These are phyloP conservation scores for Lasiosphaeris hirsuta DNA, from an alignment of 495 filamentous ascomycete genomes.

Conservation along the genomic window DNA sequence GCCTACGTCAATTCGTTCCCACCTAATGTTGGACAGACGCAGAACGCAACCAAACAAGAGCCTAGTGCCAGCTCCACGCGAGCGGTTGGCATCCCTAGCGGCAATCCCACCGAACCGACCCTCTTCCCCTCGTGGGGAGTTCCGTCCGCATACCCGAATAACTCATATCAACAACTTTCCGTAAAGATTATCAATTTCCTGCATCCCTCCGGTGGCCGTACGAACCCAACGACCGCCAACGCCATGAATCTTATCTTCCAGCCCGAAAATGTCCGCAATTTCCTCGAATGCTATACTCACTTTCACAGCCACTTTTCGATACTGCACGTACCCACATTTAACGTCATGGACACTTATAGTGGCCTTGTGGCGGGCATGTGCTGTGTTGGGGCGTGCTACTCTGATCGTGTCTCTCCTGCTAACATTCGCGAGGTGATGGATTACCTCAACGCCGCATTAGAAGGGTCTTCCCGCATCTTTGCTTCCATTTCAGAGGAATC, in stretches of 20 bases:
- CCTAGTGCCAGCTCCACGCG: slow-evolving; percentile 38
- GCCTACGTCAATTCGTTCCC: slow-evolving; percentile 59
- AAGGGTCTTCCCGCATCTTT: slow-evolving; percentile 48
- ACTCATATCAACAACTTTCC: slow-evolving; percentile 47
- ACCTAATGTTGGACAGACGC: slow-evolving; percentile 51
- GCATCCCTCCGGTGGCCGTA: slow-evolving; percentile 44
- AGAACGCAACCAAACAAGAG: slow-evolving; percentile 52
- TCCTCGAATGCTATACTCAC: slow-evolving; percentile 58
- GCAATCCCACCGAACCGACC: slow-evolving; percentile 37
- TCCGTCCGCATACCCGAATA: slow-evolving; percentile 39
- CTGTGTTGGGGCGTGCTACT: slow-evolving; percentile 66
- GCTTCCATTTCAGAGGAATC: slow-evolving; percentile 31
- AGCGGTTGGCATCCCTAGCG: slow-evolving; percentile 39
- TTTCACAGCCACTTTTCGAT: slow-evolving; percentile 68
- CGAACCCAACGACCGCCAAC: slow-evolving; percentile 33
- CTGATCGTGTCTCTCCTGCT: slow-evolving; percentile 46
- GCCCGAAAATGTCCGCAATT: slow-evolving; percentile 57
- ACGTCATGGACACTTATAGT: slow-evolving; percentile 55
- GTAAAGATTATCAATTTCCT: slow-evolving; percentile 52
- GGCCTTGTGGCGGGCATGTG: slow-evolving; percentile 61
- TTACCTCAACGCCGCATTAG: slow-evolving; percentile 46
- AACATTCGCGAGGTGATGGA: slow-evolving; percentile 61
- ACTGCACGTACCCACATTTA: slow-evolving; percentile 65
- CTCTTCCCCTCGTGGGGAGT: slow-evolving; percentile 42
- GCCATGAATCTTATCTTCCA: slow-evolving; percentile 51